Base-by-base conservation (phyloP, 2,329 filamentous ascomycete species). In the Aspergillus floridensis region DNA sequence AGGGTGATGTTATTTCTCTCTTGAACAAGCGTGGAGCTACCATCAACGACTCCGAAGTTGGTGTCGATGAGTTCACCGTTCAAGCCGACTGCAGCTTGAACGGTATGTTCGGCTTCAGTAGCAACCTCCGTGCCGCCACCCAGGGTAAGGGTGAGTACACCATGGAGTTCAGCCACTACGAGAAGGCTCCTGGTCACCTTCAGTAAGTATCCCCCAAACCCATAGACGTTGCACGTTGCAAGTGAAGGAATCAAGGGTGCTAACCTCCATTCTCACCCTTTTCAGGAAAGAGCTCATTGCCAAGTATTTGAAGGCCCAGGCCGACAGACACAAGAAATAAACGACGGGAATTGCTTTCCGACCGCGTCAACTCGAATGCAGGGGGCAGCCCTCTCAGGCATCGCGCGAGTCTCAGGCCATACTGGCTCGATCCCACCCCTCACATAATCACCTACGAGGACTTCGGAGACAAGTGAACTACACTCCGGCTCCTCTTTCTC, bases 111-210 rank as follows among this genome's bases (percentile, higher is more conserved):
- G 95, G 95, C 64, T 98, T 99, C 80, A 93, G 88, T 71, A 91
- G 88, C 47, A 91, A 96, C 78, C 79, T 99, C 66, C 86, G 95
- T 68, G 95, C 95, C 14, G 91, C 93, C 22, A 98, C 93, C 2
- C 95, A 99, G 80, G 95, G 95, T 63, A 99, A 99, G 84, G 95
- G 95, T 70, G 95, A 99, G 81, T 99, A 97, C 74, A 90, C 86
- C 70, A 98, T 99, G 95, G 95, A 99, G 79, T 99, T 99, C 72
- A 95, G 90, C 77, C 95, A 98, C 80, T 99, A 99, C 72, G 87
- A 90, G 55, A 83, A 92, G 54, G 92, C 95, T 60, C 90, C 93
- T 52, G 86, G 87, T 69, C 93, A 98, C 74, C 76, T 98, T 76
- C 95, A 99, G 89, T 90, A 88, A 74, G 88, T 86, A 64, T 49